Evolutionary conservation across 192 early-diverging fungal genomes (phyloP).

Genomic region (Coemansia sp.): DNA sequence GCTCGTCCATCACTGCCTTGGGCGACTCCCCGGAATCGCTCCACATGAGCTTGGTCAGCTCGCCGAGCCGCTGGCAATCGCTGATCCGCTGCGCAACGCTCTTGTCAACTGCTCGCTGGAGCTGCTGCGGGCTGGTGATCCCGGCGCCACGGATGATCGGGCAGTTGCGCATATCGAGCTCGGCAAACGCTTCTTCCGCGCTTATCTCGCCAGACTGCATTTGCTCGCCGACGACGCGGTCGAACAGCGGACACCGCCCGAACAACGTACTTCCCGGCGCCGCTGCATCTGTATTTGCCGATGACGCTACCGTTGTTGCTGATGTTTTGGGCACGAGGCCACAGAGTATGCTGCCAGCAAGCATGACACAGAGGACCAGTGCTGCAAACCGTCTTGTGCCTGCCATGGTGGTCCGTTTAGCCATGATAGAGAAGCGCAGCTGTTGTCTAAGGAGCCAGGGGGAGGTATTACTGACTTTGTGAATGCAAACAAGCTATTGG

Average conservation of each 20-base stretch:
- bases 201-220: slow-evolving; percentile 43
- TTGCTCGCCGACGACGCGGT: slow-evolving; percentile 35
- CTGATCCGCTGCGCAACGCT: slow-evolving; percentile 1
- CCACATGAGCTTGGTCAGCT: slow-evolving; percentile 26
- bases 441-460: too few species aligned
- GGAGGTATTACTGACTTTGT: too few species aligned
- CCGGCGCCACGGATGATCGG: slow-evolving; percentile 52
- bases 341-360: neutral
- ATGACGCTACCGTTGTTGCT: slow-evolving; percentile 1
- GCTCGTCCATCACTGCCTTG: slow-evolving; percentile 38
- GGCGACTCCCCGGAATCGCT: slow-evolving; percentile 11
- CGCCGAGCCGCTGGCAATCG: slow-evolving; percentile 21
- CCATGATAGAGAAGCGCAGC: neutral
- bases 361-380: slow-evolving; percentile 7
- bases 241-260: slow-evolving; percentile 46
- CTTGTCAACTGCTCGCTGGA: slow-evolving; percentile 28
- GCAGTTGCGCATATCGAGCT: slow-evolving; percentile 51
- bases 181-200: slow-evolving; percentile 47
- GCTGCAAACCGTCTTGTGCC: neutral
- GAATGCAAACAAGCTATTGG: too few species aligned
- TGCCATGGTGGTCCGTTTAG: neutral
- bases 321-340: neutral
- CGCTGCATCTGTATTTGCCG: neutral
- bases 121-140: slow-evolving; percentile 45
- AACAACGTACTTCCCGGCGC: slow-evolving; percentile 15